phyloP scores from a whole-genome alignment of 225 moss, liverwort and hornwort genomes.

The Straminergon stramineum region DNA sequence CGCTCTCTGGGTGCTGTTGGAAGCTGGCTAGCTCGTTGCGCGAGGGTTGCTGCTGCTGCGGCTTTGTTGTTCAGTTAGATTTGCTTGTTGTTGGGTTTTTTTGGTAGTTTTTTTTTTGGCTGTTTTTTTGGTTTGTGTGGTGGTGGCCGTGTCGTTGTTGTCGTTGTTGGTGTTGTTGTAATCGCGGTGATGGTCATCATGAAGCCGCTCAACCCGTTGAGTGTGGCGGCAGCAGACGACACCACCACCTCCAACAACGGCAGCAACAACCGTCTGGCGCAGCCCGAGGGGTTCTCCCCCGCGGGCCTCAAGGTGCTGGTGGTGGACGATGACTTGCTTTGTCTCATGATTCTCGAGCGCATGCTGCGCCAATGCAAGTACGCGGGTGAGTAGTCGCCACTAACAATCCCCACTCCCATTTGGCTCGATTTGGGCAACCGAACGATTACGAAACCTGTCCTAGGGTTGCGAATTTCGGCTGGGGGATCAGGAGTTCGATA shows the following conservation, averaged over 20 bases:
- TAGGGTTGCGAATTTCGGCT: neutral
- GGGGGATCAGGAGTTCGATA: neutral
- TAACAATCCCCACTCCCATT: neutral
- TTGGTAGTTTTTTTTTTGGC: neutral
- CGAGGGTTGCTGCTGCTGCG: neutral
- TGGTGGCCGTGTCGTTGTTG: neutral
- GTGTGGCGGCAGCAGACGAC: conserved; percentile 7
- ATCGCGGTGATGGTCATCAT: conserved; percentile 32
- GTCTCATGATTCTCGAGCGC: conserved; percentile 71
- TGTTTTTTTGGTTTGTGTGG: neutral
- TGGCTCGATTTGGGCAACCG: neutral
- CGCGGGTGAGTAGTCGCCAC: conserved; percentile 36
- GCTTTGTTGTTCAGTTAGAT: neutral
- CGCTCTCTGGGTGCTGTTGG: neutral
- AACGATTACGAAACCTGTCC: neutral
- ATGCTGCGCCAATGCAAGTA: conserved; percentile 91
- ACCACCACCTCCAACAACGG: neutral
- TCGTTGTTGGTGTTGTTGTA: neutral
- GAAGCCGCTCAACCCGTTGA: conserved; percentile 29
- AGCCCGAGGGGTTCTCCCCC: conserved; percentile 63
- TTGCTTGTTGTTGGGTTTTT: neutral
- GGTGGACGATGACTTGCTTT: conserved; percentile 79
- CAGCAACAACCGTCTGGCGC: conserved; percentile 35
- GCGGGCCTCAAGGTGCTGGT: conserved; percentile 79
- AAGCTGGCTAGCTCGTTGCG: neutral